Conservation (phyloP, 495 filamentous ascomycete species). For the Aspergillus heteromorphus region DNA sequence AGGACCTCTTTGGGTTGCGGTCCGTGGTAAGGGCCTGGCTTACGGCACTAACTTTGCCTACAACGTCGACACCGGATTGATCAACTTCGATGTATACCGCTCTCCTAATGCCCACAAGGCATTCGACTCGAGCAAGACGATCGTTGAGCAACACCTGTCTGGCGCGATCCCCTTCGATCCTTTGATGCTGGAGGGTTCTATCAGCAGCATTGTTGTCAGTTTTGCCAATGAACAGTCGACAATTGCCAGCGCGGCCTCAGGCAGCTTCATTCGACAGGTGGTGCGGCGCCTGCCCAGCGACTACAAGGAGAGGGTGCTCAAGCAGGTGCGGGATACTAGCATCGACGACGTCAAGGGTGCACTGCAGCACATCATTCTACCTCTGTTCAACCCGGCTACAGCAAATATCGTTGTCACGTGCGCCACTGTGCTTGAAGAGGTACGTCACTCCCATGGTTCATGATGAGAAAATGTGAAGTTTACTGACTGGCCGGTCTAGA, state of each 20-base stretch:
- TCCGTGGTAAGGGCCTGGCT: conserved; percentile 86
- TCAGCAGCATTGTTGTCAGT: conserved; percentile 76
- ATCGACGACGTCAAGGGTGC: conserved; percentile 72
- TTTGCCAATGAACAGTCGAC: conserved; percentile 85
- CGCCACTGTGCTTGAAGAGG: conserved; percentile 76
- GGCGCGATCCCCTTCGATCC: conserved; percentile 63
- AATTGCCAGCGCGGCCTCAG: conserved; percentile 69
- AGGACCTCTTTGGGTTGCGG: conserved; percentile 87
- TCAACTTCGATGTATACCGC: conserved; percentile 79
- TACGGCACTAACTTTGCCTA: conserved; percentile 76
- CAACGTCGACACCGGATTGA: conserved; percentile 69
- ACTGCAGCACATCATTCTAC: conserved; percentile 69
- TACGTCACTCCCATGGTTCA: conserved; percentile 34
- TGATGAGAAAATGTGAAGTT: conserved; percentile 6
- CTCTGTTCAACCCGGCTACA: conserved; percentile 68
- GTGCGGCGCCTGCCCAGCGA: conserved; percentile 70
- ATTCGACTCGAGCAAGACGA: conserved; percentile 67
- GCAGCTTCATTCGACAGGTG: conserved; percentile 77
- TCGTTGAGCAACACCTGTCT: conserved; percentile 63
- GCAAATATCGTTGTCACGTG: conserved; percentile 88
- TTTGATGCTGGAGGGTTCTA: conserved; percentile 81
- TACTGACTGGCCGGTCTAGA: conserved; percentile 38
- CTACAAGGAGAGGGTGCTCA: conserved; percentile 71
- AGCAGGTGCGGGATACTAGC: conserved; percentile 66
- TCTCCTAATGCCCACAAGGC: conserved; percentile 87